Percentiles rank a stretch among this genome's conserved stretches.
Evolutionary conservation across 202 grass and related monocot genomes (phyloP).

Genomic region (Saccharum hybrid): DNA sequence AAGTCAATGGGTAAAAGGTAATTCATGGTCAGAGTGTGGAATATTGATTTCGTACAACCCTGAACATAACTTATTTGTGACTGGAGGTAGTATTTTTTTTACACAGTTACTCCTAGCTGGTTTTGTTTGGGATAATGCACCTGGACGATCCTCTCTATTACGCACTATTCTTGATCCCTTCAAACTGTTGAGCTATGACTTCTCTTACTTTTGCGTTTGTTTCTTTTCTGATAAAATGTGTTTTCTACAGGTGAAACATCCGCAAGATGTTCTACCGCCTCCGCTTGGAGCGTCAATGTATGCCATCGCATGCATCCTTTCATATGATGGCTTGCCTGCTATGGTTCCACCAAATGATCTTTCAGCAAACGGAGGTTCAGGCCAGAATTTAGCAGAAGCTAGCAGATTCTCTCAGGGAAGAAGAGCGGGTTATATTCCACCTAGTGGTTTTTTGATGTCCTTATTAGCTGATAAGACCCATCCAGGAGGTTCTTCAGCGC

Average conservation of each 20-base stretch:
- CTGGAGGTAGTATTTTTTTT: not conserved
- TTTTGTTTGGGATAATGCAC: not conserved
- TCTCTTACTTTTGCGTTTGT: not conserved
- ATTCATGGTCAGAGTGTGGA: not conserved
- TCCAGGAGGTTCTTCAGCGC: constrained; percentile 28
- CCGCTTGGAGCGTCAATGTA: constrained; percentile 78
- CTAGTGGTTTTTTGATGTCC: constrained; percentile 64
- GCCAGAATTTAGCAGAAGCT: constrained; percentile 25
- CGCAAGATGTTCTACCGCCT: constrained; percentile 68
- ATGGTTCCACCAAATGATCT: constrained; percentile 46
- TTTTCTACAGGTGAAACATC: constrained; percentile 74
- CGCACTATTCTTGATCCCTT: constrained; percentile 12
- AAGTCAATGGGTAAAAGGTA: not conserved
- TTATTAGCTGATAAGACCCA: constrained; percentile 51
- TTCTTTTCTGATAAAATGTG: constrained; percentile 36
- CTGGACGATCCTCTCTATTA: not conserved
- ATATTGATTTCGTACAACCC: not conserved
- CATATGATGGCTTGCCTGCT: constrained; percentile 75
- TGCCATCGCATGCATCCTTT: constrained; percentile 72
- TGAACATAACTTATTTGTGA: not conserved
- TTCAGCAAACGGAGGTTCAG: constrained; percentile 5
- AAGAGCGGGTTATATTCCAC: constrained; percentile 53
- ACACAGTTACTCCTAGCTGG: not conserved
- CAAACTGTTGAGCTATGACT: not conserved
- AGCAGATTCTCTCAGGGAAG: constrained; percentile 45